Evolutionary conservation across 2,329 filamentous ascomycete genomes (phyloP), one percentile per base, ranked within the genome.

Genomic region (Ophiobolus disseminans): DNA sequence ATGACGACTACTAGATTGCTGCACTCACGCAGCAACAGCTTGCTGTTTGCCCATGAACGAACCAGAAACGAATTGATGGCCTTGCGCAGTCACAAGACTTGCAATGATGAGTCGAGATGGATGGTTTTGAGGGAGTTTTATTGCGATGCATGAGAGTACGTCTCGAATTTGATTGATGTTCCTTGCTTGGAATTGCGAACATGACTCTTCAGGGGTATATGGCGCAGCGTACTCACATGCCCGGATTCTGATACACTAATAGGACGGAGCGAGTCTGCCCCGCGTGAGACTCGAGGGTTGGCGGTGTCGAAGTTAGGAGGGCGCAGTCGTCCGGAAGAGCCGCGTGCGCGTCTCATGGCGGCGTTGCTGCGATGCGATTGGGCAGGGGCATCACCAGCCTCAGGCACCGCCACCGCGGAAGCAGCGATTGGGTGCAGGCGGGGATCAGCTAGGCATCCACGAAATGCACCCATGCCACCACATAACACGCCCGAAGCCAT

Each of bases 401-500:
- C 40, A 36, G 40, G 21, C 40, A 43, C 40, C 31, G 40, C 40
- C 40, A 43, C 40, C 26, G 42, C 42, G 48, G 39, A 36, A 41
- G 25, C 40, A 30, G 55, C 36, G 50, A 49, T 48, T 51, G 50
- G 55, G 16, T 34, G 34, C 7, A 21, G 17, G 40, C 19, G 55
- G 48, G 48, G 48, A 53, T 35, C 57, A 57, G 34, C 46, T 53
- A 68, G 68, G 68, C 68, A 71, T 46, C 62, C 57, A 63, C 53
- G 48, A 63, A 66, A 61, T 64, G 64, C 58, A 63, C 60, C 62
- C 56, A 37, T 41, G 43, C 34, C 43, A 23, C 51, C 57, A 61
- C 60, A 62, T 48, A 55, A 43, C 53, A 50, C 53, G 34, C 44
- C 34, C 45, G 32, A 48, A 45, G 48, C 57, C 56, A 67, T 65